A percentile compares a stretch with the other conserved stretches of the same genome.
phyloP scores from a whole-genome alignment of 169 alveolate genomes.

The Condylostoma magnum region DNA sequence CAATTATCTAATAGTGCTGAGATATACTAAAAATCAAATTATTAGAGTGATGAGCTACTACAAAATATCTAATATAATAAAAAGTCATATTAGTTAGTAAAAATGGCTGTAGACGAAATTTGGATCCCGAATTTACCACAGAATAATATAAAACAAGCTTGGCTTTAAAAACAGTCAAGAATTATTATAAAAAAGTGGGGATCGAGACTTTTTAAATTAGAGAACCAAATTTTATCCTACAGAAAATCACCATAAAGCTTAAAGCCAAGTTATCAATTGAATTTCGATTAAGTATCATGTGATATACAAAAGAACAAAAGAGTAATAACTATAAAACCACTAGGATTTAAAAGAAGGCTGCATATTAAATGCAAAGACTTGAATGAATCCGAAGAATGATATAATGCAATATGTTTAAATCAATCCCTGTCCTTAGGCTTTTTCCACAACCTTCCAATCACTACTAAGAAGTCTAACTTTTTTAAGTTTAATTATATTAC shows the following conservation, averaged over 20 bases:
- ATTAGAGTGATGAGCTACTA: too few relatives aligned
- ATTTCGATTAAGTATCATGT: constrained; percentile 1
- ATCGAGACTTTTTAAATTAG: not conserved
- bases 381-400: not conserved
- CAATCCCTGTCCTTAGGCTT: not conserved
- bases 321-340: not conserved
- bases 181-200: not conserved
- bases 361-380: not conserved
- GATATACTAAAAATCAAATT: too few relatives aligned
- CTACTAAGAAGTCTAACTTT: not conserved
- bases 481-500: not conserved
- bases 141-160: constrained; percentile 15
- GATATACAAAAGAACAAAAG: not conserved
- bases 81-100: too few relatives aligned
- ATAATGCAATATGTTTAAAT: not conserved
- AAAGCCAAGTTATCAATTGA: not conserved
- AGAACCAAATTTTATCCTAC: not conserved
- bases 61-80: too few relatives aligned
- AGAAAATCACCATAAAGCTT: not conserved
- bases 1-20: too few relatives aligned
- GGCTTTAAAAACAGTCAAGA: constrained; percentile 7
- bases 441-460: not conserved
- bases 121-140: too few relatives aligned
- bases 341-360: not conserved
- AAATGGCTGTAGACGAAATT: too few relatives aligned